Evolutionary conservation across 106 monocot genomes (phyloP), one percentile per base, ranked within the genome.

Genomic region (Posidonia australis): DNA sequence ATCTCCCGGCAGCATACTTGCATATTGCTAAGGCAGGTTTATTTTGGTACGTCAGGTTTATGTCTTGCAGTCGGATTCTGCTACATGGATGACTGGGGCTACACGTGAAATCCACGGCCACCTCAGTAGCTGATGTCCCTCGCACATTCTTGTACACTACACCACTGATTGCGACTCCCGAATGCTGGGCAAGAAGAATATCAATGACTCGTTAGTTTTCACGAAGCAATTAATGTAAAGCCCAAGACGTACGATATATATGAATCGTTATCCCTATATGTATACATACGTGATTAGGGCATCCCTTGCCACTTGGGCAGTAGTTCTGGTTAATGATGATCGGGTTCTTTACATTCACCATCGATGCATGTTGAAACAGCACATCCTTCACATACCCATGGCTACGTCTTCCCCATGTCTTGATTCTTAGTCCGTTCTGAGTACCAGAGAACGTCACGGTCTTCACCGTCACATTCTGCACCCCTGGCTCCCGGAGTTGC

Each of bases 41-140:
- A 18, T 65, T 68, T 24, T 11, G 48, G 29, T 89, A 83, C 0
- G 76, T 82, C 28, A 89, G 78, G 59, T 73, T 63, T 18, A 80
- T 67, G 41, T 80, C 71, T 41, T 75, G 67, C 36, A 80, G 66
- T 14, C 23, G 30, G 14, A 80, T 80, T 13, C 70, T 70, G 12
- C 62, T 70, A 54, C 80, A 80, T 3, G 75, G 80, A 11, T 58
- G 70, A 20, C 64, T 62, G 7, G 51, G 28, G 48, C 80, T 80
- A 67, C 80, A 80, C 9, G 71, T 66, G 26, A 80, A 80, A 0
- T 62, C 45, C 52, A 74, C 61, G 0, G 74, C 79, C 18, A 79
- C 70, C 19, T 31, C 31, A 0, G 74, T 66, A 17, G 80, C 71
- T 13, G 80, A 80, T 0, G 80, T 71, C 26, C 80, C 80, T 0